Evolutionary conservation across 176 grass and related monocot species (phyloP).

Genomic region (Avena eriantha): DNA sequence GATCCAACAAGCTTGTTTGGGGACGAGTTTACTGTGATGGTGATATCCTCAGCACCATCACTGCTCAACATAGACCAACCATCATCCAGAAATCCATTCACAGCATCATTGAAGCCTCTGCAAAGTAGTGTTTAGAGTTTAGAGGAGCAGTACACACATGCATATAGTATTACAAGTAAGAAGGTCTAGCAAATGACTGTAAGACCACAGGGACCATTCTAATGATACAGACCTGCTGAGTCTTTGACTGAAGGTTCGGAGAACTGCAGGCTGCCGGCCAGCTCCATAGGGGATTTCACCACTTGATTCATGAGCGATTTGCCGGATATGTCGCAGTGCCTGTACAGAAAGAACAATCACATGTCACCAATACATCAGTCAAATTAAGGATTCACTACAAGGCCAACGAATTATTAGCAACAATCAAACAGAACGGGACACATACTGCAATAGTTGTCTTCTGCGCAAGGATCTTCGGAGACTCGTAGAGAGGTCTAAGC

Average conservation of each 20-base stretch:
- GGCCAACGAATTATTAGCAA: background rate
- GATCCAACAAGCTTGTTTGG: slow-evolving; percentile 81
- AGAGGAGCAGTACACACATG: background rate
- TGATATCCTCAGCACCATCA: slow-evolving; percentile 90
- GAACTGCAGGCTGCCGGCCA: slow-evolving; percentile 82
- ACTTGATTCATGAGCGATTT: slow-evolving; percentile 84
- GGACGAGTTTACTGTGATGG: slow-evolving; percentile 75
- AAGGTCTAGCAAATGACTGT: background rate
- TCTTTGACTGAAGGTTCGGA: slow-evolving; percentile 85
- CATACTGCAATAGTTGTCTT: slow-evolving; percentile 92
- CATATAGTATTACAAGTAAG: slow-evolving; percentile 17
- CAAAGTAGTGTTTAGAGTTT: slow-evolving; percentile 39
- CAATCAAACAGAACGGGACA: slow-evolving; percentile 19
- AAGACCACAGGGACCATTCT: background rate
- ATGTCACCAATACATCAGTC: background rate
- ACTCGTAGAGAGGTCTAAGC: slow-evolving; percentile 88
- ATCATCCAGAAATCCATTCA: slow-evolving; percentile 92
- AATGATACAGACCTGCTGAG: slow-evolving; percentile 74
- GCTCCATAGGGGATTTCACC: slow-evolving; percentile 81
- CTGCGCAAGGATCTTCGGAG: slow-evolving; percentile 88
- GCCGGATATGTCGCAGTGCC: slow-evolving; percentile 86
- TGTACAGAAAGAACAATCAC: slow-evolving; percentile 43
- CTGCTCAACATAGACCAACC: slow-evolving; percentile 84
- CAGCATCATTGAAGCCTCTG: slow-evolving; percentile 98
- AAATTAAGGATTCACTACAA: background rate